A percentile compares a stretch with the other conserved stretches of the same genome.
These are phyloP conservation scores for Apiospora phragmitis DNA, from an alignment of 2,329 filamentous ascomycete genomes.

Conservation along the genomic window DNA sequence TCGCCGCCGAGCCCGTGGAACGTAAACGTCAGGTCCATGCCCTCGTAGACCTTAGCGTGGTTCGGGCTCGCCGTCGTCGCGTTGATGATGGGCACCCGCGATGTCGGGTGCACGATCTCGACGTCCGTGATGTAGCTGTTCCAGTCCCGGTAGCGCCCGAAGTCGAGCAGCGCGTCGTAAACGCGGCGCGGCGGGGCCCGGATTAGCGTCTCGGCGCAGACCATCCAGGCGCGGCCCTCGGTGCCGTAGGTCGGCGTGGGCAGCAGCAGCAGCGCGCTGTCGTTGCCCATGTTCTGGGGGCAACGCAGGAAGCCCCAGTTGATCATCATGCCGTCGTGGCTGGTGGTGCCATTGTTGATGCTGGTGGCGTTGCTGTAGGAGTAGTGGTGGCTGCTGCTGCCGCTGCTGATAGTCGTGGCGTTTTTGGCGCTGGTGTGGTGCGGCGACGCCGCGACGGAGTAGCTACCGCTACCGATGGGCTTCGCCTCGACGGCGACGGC, in stretches of 20 bases:
- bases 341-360: not conserved
- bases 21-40: slow-evolving; percentile 28
- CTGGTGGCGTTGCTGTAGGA: not conserved
- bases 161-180: slow-evolving; percentile 26
- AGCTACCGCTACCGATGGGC: not conserved
- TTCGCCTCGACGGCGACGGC: not conserved
- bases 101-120: slow-evolving; percentile 21
- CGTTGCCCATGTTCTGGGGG: not conserved
- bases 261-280: not conserved
- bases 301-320: slow-evolving; percentile 14
- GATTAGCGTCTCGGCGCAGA: slow-evolving; percentile 26
- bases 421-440: not conserved
- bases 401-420: not conserved
- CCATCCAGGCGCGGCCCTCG: slow-evolving; percentile 22
- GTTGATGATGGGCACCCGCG: slow-evolving; percentile 22
- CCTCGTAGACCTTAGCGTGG: slow-evolving; percentile 22
- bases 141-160: slow-evolving; percentile 25
- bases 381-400: not conserved
- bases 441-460: not conserved
- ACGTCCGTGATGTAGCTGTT: slow-evolving; percentile 29
- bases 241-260: slow-evolving; percentile 24
- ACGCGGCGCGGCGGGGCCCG: slow-evolving; percentile 17
- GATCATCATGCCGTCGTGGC: not conserved
- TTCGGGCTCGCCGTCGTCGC: slow-evolving; percentile 20
- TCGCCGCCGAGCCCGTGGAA: slow-evolving; percentile 22